Conservation (phyloP, 2,329 filamentous ascomycete genomes). For the Epichloe coenophiala region DNA sequence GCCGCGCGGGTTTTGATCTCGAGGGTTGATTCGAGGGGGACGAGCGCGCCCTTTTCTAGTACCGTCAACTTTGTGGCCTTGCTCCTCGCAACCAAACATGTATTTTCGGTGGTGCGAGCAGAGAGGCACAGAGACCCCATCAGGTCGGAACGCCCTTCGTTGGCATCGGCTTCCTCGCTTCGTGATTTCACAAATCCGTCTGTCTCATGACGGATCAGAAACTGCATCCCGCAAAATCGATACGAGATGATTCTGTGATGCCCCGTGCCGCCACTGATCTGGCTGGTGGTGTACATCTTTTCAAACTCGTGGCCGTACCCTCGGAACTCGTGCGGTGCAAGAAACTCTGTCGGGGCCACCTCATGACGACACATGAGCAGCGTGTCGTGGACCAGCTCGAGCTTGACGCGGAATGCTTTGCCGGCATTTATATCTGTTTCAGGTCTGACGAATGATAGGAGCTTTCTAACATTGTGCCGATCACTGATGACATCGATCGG, state of each 20-base stretch:
- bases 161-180: not conserved
- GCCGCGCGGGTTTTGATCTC: constrained; percentile 31
- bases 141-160: constrained; percentile 9
- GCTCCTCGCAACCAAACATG: not conserved
- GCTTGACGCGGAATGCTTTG: constrained; percentile 26
- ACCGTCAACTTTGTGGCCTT: constrained; percentile 17
- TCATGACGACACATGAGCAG: constrained; percentile 25
- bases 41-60: constrained; percentile 15
- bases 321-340: constrained; percentile 21
- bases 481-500: constrained; percentile 29
- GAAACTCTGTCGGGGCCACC: constrained; percentile 12
- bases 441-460: constrained; percentile 28
- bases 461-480: constrained; percentile 34
- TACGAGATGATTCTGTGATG: constrained; percentile 33
- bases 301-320: constrained; percentile 33
- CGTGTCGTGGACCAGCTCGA: constrained; percentile 25
- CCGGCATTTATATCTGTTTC: constrained; percentile 9
- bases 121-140: constrained; percentile 16
- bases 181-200: constrained; percentile 23
- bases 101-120: not conserved
- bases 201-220: constrained; percentile 29
- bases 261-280: constrained; percentile 25
- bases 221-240: constrained; percentile 24
- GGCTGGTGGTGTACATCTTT: constrained; percentile 25
- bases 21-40: constrained; percentile 23